These are phyloP conservation scores for Paspalum vaginatum DNA, from an alignment of 176 grass and related monocot genomes.

Conservation along the genomic window DNA sequence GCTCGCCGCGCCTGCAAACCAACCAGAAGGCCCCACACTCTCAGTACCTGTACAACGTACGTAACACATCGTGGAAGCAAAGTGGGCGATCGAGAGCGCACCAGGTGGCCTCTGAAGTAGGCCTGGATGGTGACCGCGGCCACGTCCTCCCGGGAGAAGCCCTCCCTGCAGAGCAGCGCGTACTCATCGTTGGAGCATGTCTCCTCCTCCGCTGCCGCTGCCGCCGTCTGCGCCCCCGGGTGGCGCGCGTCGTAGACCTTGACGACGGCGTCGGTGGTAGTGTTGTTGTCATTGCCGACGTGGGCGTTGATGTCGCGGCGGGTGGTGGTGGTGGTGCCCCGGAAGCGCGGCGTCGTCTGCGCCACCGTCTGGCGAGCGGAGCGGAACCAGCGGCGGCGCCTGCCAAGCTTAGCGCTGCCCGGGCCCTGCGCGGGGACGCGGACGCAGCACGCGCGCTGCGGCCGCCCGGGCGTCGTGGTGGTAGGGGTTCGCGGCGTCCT, in stretches of 20 bases:
- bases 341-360: constrained; percentile 36
- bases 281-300: neutral
- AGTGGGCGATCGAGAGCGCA: neutral
- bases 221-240: constrained; percentile 25
- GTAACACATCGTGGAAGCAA: neutral
- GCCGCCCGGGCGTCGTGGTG: constrained; percentile 41
- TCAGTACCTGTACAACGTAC: neutral
- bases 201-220: constrained; percentile 32
- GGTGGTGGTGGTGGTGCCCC: neutral
- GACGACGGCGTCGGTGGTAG: neutral
- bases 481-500: constrained; percentile 45
- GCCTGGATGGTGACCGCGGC: constrained; percentile 86
- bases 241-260: constrained; percentile 48
- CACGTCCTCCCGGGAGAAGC: constrained; percentile 69
- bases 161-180: constrained; percentile 60
- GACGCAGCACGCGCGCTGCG: constrained; percentile 48
- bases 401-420: constrained; percentile 35
- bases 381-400: constrained; percentile 50
- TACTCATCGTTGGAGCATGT: constrained; percentile 63
- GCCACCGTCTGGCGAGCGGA: constrained; percentile 36
- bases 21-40: neutral
- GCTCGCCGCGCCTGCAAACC: constrained; percentile 78
- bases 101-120: constrained; percentile 78
- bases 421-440: constrained; percentile 8
- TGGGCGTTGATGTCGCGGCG: neutral